Base-by-base conservation (phyloP, 176 grass and related monocot genomes). In the Carex cristatella region DNA sequence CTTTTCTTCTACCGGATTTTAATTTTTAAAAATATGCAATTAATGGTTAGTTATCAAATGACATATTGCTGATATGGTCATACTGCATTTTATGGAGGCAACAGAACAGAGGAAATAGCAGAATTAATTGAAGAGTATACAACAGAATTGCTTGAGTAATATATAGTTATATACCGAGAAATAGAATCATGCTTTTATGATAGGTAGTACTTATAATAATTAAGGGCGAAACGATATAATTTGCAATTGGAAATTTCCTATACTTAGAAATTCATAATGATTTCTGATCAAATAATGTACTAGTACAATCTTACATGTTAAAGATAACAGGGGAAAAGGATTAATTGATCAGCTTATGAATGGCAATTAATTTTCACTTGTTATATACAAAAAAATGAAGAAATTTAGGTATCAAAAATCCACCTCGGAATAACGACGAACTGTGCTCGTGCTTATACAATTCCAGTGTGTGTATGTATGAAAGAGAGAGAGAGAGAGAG, bases 401-500 rank as follows among this genome's bases (percentile, higher is more conserved):
- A 78, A 78, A 33, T 46, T 2, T 33, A 56, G 56, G 51, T 23
- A 57, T 78, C 28, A 78, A 78, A 57, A 2, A 57, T 18, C 42
- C 56, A 79, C 53, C 63, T 32, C 27, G 64, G 65, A 32, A 67
- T 1, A 61, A 81, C 71, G 61, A 19, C 0, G 33, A 18, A 40
- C 32, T 69, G 33, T 18, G 1, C 33, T 2, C 7, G 31, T 68
- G 5, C 33, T 69, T 6, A 27, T 18, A 33, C 9, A 56, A 46
- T 62, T 16, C n/a, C 4, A 7, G 60, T 62, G 60, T 62, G 15
- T 61, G 65, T 32, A 23, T 35, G 33, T 37, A 2, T 37, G 35
- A 37, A 3, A 37, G 35, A 37, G 35, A 37, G 12, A 82, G 80
- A 80, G 85, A 70, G 74, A 81, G 62, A 73, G 70, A 83, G 60